phyloP scores from a whole-genome alignment of 768 basidiomycete species.

The Trametes sanguinea region DNA sequence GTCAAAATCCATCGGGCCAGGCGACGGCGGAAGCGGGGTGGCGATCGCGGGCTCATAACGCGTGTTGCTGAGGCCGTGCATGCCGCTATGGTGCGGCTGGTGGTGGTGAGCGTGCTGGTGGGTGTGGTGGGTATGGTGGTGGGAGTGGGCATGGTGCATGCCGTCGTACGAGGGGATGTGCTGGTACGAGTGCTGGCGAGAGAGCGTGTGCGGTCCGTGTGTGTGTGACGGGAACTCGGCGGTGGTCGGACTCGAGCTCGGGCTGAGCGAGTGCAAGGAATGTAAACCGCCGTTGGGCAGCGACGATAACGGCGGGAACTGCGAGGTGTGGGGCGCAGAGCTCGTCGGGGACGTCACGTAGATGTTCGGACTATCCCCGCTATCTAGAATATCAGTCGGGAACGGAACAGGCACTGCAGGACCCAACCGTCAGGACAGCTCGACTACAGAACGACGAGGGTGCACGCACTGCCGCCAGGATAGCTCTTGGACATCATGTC shows the following conservation, averaged over 20 bases:
- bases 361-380: constrained; percentile 61
- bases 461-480: constrained; percentile 51
- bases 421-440: neutral
- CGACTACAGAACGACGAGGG: constrained; percentile 8
- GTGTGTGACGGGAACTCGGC: constrained; percentile 47
- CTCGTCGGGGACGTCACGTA: constrained; percentile 68
- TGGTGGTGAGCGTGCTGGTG: constrained; percentile 37
- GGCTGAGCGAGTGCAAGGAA: constrained; percentile 47
- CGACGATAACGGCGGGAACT: constrained; percentile 39
- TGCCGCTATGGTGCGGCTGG: constrained; percentile 11
- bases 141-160: constrained; percentile 42
- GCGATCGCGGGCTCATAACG: constrained; percentile 33
- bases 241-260: constrained; percentile 57
- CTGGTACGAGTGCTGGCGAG: constrained; percentile 63
- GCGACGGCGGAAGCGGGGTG: constrained; percentile 37
- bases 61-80: constrained; percentile 25
- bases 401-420: constrained; percentile 36
- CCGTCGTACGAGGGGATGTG: constrained; percentile 55
- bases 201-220: constrained; percentile 45
- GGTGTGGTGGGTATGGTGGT: constrained; percentile 7
- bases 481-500: constrained; percentile 60
- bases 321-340: constrained; percentile 42
- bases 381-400: constrained; percentile 54
- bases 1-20: constrained; percentile 35
- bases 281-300: constrained; percentile 43